Evolutionary conservation across 352 stramenopile species (phyloP).

Genomic region (Paralagenidium karlingii): DNA sequence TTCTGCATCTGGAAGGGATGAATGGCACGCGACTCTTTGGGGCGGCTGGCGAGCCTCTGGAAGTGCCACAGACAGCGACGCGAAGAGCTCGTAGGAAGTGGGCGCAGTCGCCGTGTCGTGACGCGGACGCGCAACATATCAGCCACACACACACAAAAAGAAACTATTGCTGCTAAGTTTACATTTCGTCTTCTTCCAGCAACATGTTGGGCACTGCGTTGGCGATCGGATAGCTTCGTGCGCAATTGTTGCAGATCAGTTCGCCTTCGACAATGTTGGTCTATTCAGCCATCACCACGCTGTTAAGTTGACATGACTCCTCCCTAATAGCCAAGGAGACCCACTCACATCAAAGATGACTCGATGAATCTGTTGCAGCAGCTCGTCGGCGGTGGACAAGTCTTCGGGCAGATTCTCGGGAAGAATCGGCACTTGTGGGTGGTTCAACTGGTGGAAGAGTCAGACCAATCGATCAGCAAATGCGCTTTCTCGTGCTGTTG

Average conservation of each 20-base stretch:
- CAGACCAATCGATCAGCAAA: background rate
- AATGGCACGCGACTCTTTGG: too few species aligned
- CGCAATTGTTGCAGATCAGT: conserved; percentile 77
- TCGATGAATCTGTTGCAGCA: conserved; percentile 63
- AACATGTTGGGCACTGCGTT: conserved; percentile 81
- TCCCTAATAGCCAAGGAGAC: background rate
- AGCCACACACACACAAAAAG: too few species aligned
- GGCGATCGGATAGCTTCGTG: conserved; percentile 57
- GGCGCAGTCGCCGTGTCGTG: too few species aligned
- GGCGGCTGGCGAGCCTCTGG: too few species aligned
- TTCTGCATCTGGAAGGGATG: too few species aligned
- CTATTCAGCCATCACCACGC: too few species aligned
- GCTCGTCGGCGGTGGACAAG: conserved; percentile 37
- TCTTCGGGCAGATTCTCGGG: conserved; percentile 50
- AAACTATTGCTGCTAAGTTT: too few species aligned
- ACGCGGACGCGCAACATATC: too few species aligned
- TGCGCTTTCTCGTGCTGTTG: background rate
- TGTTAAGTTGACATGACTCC: background rate
- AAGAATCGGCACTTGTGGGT: conserved; percentile 61
- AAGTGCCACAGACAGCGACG: too few species aligned
- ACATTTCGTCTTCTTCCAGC: conserved; percentile 79
- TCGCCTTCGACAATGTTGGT: conserved; percentile 79
- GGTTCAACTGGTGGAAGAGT: conserved; percentile 36
- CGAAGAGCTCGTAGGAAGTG: too few species aligned
- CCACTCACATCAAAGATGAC: conserved; percentile 68